These are phyloP conservation scores for Tieghemiomyces parasiticus DNA, from an alignment of 192 early-diverging fungal species.

Conservation along the genomic window DNA sequence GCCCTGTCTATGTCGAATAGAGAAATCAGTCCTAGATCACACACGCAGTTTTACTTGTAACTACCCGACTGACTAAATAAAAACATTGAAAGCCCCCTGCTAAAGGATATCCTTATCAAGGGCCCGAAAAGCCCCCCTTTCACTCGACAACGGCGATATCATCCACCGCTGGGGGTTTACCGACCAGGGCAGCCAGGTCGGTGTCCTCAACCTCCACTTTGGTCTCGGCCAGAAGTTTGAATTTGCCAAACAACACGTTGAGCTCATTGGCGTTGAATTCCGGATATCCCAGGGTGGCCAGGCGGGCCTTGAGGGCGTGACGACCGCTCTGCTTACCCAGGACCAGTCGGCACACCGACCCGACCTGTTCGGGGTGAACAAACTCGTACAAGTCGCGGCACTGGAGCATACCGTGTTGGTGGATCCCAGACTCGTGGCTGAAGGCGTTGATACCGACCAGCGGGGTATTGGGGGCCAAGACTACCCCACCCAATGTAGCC, in stretches of 20 bases:
- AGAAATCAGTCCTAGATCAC: no score
- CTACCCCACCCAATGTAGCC: constrained; percentile 76
- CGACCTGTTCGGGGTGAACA: constrained; percentile 83
- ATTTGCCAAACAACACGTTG: constrained; percentile 64
- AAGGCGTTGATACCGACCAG: constrained; percentile 96
- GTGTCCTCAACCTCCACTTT: constrained; percentile 76
- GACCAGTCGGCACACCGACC: constrained; percentile 70
- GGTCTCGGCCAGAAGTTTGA: constrained; percentile 85
- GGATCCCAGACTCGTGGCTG: constrained; percentile 94
- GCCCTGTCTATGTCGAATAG: no score
- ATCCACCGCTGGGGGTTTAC: no score
- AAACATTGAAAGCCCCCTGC: no score
- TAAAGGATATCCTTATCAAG: no score
- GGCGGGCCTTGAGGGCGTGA: constrained; percentile 72
- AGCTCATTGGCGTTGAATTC: constrained; percentile 45
- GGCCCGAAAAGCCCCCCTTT: no score
- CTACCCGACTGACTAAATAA: no score
- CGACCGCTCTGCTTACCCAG: constrained; percentile 96
- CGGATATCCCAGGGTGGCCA: constrained; percentile 58
- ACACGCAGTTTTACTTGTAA: no score
- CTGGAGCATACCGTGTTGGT: constrained; percentile 96
- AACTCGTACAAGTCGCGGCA: constrained; percentile 93
- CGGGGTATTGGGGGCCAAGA: constrained; percentile 90
- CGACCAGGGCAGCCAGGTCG: constrained; percentile 74
- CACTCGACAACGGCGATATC: no score